Conservation (phyloP, 495 filamentous ascomycete species). For the Hypomontagnella monticulosa region DNA sequence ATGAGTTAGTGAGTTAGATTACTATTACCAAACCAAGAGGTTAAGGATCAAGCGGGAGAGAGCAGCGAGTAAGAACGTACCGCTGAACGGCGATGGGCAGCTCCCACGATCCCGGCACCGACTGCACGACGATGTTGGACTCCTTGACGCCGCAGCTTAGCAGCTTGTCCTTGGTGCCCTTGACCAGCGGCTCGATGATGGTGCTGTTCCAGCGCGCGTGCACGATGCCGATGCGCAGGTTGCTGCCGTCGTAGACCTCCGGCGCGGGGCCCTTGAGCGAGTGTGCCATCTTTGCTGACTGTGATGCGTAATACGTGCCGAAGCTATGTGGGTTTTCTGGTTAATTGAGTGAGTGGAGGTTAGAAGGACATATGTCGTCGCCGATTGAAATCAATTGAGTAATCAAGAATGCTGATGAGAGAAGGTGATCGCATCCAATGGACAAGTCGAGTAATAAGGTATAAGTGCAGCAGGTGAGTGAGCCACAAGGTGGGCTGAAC, state of each 20-base stretch:
- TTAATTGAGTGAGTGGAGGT: slow-evolving; percentile 1
- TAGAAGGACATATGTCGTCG: not conserved
- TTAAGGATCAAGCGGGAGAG: not conserved
- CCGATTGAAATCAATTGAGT: slow-evolving; percentile 11
- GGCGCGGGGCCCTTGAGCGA: slow-evolving; percentile 58
- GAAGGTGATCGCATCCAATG: not conserved
- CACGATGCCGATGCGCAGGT: slow-evolving; percentile 89
- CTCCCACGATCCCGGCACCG: slow-evolving; percentile 94
- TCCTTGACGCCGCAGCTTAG: slow-evolving; percentile 77
- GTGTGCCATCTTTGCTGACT: slow-evolving; percentile 29
- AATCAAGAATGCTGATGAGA: slow-evolving; percentile 8
- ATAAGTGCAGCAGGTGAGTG: not conserved
- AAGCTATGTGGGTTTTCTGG: not conserved
- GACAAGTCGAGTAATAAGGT: slow-evolving; percentile 4
- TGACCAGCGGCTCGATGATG: slow-evolving; percentile 79
- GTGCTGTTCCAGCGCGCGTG: slow-evolving; percentile 93
- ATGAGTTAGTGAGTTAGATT: not conserved
- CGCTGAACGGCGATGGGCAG: slow-evolving; percentile 86
- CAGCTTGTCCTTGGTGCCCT: slow-evolving; percentile 66
- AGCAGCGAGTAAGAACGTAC: slow-evolving; percentile 54
- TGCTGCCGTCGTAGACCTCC: slow-evolving; percentile 70
- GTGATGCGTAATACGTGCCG: not conserved
- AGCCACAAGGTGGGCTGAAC: slow-evolving; percentile 33
- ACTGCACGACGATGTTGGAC: slow-evolving; percentile 87
- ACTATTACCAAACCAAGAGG: not conserved